phyloP scores from a whole-genome alignment of 192 early-diverging fungal genomes.

The Coemansia pectinata region DNA sequence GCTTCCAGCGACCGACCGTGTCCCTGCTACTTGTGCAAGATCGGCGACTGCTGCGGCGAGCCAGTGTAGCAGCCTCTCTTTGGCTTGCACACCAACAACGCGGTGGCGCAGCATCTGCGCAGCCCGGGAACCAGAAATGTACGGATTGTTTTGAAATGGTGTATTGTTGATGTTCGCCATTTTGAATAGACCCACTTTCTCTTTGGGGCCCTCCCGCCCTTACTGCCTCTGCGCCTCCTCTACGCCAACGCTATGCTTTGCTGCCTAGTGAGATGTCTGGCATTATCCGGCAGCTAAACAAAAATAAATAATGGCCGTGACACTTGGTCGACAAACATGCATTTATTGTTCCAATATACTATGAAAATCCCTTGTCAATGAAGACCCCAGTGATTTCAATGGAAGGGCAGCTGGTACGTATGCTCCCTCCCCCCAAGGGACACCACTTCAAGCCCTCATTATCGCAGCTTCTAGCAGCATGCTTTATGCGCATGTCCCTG shows the following conservation, averaged over 20 bases:
- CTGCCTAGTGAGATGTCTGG: background rate
- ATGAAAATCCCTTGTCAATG: background rate
- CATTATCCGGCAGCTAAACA: background rate
- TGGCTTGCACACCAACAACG: background rate
- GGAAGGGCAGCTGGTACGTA: background rate
- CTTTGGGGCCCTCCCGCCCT: background rate
- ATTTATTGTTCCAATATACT: background rate
- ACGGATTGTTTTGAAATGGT: background rate
- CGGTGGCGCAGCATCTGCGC: background rate
- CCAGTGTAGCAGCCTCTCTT: background rate
- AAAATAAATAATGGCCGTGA: background rate
- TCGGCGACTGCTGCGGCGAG: slow-evolving; percentile 21
- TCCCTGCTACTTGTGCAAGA: slow-evolving; percentile 29
- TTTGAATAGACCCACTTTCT: background rate
- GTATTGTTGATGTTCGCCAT: too few species aligned
- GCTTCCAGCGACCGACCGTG: slow-evolving; percentile 17
- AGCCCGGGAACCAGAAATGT: slow-evolving; percentile 1
- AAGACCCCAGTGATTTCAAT: background rate
- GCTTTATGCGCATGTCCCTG: background rate
- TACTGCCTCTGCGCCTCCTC: background rate
- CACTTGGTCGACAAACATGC: background rate
- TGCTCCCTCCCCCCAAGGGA: background rate
- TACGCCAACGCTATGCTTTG: background rate
- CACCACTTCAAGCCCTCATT: background rate
- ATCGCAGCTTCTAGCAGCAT: background rate